Evolutionary conservation across 495 filamentous ascomycete genomes (phyloP).

Genomic region (Podospora pseudoanserina): DNA sequence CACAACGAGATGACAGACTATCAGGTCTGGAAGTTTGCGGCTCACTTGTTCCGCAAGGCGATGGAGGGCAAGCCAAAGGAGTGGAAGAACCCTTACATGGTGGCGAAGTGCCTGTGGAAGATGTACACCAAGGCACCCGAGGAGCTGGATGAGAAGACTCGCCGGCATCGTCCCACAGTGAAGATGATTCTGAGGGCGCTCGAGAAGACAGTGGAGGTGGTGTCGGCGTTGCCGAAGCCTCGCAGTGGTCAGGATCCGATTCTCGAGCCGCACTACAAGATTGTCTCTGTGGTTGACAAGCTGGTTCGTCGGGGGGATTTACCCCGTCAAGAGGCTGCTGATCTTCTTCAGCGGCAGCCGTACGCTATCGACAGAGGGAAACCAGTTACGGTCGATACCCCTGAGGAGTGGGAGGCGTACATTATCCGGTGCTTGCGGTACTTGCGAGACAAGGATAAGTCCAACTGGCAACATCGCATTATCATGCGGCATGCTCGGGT

Average conservation of each 20-base stretch:
- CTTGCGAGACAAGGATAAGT: constrained; percentile 82
- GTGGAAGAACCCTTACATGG: constrained; percentile 90
- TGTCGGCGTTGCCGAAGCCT: constrained; percentile 62
- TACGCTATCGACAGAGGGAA: constrained; percentile 40
- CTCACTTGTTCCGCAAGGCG: constrained; percentile 72
- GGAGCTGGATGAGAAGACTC: constrained; percentile 45
- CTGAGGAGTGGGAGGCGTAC: constrained; percentile 70
- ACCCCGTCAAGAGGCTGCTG: constrained; percentile 39
- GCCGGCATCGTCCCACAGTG: constrained; percentile 43
- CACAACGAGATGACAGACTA: constrained; percentile 71
- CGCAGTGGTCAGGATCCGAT: constrained; percentile 78
- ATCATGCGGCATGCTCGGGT: constrained; percentile 73
- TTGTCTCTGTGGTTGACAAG: constrained; percentile 83
- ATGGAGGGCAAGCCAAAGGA: constrained; percentile 68
- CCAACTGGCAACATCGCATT: constrained; percentile 97
- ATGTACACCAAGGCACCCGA: constrained; percentile 67
- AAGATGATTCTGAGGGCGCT: constrained; percentile 61
- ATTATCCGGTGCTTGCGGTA: constrained; percentile 67
- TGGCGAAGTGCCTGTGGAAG: constrained; percentile 94
- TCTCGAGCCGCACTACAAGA: constrained; percentile 94
- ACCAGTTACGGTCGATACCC: constrained; percentile 40
- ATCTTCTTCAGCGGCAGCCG: constrained; percentile 46
- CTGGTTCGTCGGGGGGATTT: constrained; percentile 56
- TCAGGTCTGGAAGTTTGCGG: constrained; percentile 82
- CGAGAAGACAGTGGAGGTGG: constrained; percentile 66